Percentiles rank a stretch among this genome's conserved stretches.
Evolutionary conservation across 1,284 basidiomycete species (phyloP).

Genomic region (Ceratobasidium sp.): DNA sequence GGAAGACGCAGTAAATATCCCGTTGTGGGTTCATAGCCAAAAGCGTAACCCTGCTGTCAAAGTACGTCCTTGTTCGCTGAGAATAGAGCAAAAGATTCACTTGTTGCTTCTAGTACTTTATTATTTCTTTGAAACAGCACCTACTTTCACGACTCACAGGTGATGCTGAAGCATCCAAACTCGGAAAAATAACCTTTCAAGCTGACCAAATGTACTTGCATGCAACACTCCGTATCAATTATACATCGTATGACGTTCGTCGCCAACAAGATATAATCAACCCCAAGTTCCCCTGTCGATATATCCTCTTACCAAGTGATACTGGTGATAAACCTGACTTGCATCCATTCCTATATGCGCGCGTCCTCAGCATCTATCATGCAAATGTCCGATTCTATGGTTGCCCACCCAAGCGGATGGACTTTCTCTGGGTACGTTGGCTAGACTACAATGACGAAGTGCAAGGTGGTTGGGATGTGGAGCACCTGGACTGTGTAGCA

Average conservation of each 20-base stretch:
- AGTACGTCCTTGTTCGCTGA: conserved; percentile 49
- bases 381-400: conserved; percentile 6
- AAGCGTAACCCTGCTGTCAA: conserved; percentile 51
- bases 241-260: conserved; percentile 57
- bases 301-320: conserved; percentile 26
- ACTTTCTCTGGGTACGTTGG: conserved; percentile 55
- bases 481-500: not conserved
- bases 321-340: conserved; percentile 6
- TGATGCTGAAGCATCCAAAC: conserved; percentile 40
- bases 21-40: conserved; percentile 47
- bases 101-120: conserved; percentile 51
- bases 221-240: conserved; percentile 53
- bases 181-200: conserved; percentile 48
- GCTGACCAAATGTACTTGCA: conserved; percentile 53
- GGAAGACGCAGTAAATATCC: conserved; percentile 49
- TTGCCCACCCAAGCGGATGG: conserved; percentile 43
- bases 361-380: conserved; percentile 50
- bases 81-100: not conserved
- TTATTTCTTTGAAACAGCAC: conserved; percentile 50
- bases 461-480: conserved; percentile 21
- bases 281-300: conserved; percentile 25
- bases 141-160: conserved; percentile 45
- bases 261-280: conserved; percentile 49
- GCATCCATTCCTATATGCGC: conserved; percentile 48
- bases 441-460: conserved; percentile 39